Conservation (phyloP, 805 yeast species). For the Pichia rugopelliculosa region DNA sequence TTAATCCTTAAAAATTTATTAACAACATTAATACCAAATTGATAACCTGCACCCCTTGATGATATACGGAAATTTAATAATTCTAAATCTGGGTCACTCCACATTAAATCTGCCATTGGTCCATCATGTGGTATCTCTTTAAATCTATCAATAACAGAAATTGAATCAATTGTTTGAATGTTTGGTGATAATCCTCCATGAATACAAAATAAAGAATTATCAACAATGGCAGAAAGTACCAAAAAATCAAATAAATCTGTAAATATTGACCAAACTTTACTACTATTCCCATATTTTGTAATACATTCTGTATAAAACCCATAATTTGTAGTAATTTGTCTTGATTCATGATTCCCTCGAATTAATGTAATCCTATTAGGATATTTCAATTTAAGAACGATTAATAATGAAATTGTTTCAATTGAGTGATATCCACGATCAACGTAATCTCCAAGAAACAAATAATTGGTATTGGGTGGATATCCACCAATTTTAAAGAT, state of each 20-base stretch:
- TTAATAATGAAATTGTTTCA: constrained; percentile 80
- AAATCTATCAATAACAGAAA: constrained; percentile 82
- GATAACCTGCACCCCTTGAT: constrained; percentile 97
- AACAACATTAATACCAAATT: constrained; percentile 88
- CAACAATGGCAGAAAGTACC: constrained; percentile 83
- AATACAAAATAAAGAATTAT: constrained; percentile 83
- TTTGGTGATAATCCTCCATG: constrained; percentile 97
- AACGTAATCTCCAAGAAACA: constrained; percentile 92
- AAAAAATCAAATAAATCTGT: constrained; percentile 91
- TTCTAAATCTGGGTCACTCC: constrained; percentile 96
- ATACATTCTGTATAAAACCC: constrained; percentile 95
- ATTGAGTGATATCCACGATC: constrained; percentile 92
- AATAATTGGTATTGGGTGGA: constrained; percentile 87
- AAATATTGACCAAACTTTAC: constrained; percentile 77
- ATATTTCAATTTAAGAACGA: constrained; percentile 78
- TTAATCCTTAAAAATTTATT: constrained; percentile 77
- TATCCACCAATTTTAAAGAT: constrained; percentile 90
- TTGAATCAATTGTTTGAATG: constrained; percentile 89
- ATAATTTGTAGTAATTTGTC: constrained; percentile 95
- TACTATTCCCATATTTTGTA: constrained; percentile 70
- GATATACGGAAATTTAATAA: constrained; percentile 72
- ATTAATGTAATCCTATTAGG: constrained; percentile 77
- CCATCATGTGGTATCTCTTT: constrained; percentile 98
- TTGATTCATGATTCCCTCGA: constrained; percentile 93
- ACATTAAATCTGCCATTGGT: constrained; percentile 97